phyloP scores from a whole-genome alignment of 2,329 filamentous ascomycete genomes.

The Botrytis porri region DNA sequence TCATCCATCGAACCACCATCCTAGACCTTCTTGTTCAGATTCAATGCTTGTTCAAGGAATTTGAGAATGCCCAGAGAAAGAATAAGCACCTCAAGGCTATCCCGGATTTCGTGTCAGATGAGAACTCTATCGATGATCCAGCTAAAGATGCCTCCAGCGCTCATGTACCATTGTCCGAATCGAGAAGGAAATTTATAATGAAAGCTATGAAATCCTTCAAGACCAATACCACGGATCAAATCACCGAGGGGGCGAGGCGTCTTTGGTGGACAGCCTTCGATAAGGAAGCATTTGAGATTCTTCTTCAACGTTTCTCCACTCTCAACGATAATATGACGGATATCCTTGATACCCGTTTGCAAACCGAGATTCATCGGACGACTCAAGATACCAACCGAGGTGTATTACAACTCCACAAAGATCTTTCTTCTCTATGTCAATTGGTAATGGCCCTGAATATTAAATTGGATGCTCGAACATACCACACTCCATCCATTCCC shows the following conservation, averaged over 20 bases:
- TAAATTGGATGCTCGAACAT: slow-evolving; percentile 40
- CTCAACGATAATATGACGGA: slow-evolving; percentile 50
- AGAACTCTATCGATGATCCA: slow-evolving; percentile 34
- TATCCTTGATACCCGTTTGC: slow-evolving; percentile 47
- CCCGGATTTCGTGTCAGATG: slow-evolving; percentile 36
- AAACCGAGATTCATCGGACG: slow-evolving; percentile 47
- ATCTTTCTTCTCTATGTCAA: slow-evolving; percentile 46
- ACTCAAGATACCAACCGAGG: slow-evolving; percentile 49
- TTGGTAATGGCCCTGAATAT: slow-evolving; percentile 47
- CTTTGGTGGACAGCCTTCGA: slow-evolving; percentile 48
- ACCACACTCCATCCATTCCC: slow-evolving; percentile 17
- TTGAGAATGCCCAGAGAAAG: slow-evolving; percentile 43
- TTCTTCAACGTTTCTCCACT: slow-evolving; percentile 45
- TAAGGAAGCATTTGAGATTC: slow-evolving; percentile 45
- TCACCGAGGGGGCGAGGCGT: slow-evolving; percentile 33
- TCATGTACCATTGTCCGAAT: slow-evolving; percentile 45
- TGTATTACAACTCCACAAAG: slow-evolving; percentile 47
- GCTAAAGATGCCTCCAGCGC: slow-evolving; percentile 46
- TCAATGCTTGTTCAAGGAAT: slow-evolving; percentile 48
- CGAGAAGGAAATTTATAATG: slow-evolving; percentile 45
- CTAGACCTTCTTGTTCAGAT: slow-evolving; percentile 49
- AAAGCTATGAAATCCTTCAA: slow-evolving; percentile 44
- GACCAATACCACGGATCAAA: slow-evolving; percentile 38
- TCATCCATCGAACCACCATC: slow-evolving; percentile 49
- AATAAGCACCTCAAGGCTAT: slow-evolving; percentile 41